Evolutionary conservation across 345 rosid species (phyloP), one percentile per base, ranked within the genome.

Genomic region (Linum usitatissimum): DNA sequence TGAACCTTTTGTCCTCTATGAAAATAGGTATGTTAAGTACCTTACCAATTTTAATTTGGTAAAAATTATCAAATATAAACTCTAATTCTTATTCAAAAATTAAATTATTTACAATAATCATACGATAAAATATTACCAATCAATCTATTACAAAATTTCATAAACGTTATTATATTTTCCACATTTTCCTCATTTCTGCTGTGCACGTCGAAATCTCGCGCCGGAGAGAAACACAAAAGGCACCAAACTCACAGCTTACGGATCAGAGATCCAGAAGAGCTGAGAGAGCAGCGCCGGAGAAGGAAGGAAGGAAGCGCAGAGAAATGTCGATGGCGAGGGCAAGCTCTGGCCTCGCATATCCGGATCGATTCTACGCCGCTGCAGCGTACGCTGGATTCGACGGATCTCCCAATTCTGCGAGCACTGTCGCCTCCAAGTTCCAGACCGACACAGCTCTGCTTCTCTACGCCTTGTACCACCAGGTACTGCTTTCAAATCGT

Each of bases 331-430:
- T 83, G 88, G 80, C 90, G 83, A 84, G 97, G 76, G 86, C 82
- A 65, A 86, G 81, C 82, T 84, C 97, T 65, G 95, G 96, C 76
- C 95, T 88, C 73, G 90, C 98, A 53, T 91, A 88, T 75, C 98
- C 98, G 28, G 96, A 90, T 71, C 83, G 97, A 38, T 94, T 94
- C 80, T 94, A 83, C 66, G 91, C 96, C 6, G 99, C 99, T 15
- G 88, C 97, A 30, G 65, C 96, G 9, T 92, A 67, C 68, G 93
- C 84, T 64, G 98, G 98, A 45, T 78, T 92, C 75, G 91, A 84
- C 39, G 95, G 97, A 89, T 89, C 96, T 76, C 81, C 80, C 9
- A 69, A 70, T 73, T 69, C 95, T 38, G 45, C 83, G 72, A 64
- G 69, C 71, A 75, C 64, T 42, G 71, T 92, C 70, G 63, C 81